Conservation (phyloP, 1,284 basidiomycete species). For the Neonothopanus nambi region DNA sequence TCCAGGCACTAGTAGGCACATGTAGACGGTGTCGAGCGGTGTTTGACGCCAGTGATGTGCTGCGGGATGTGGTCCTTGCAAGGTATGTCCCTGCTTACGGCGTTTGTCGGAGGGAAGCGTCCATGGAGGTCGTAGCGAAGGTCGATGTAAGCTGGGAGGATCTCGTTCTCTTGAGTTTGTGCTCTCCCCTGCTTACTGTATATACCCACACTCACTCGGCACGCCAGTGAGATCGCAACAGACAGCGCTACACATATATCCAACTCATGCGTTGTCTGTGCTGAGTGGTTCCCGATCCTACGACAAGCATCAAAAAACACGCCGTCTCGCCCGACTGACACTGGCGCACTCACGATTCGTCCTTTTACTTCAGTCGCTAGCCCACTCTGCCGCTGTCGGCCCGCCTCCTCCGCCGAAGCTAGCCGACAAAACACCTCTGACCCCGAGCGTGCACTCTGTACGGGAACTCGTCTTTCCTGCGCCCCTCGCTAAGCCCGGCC, state of each 20-base stretch:
- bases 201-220: no score
- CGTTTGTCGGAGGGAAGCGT: neutral
- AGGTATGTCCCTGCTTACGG: conserved; percentile 9
- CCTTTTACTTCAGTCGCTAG: conserved; percentile 5
- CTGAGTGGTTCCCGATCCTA: neutral
- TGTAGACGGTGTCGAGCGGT: neutral
- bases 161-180: conserved; percentile 6
- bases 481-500: no score
- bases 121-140: neutral
- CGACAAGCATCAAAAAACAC: neutral
- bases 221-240: no score
- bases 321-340: conserved; percentile 5
- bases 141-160: neutral
- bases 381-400: conserved; percentile 5
- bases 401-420: neutral
- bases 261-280: conserved; percentile 7
- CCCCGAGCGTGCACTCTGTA: no score
- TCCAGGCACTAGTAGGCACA: neutral
- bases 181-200: no score
- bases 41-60: neutral
- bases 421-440: no score
- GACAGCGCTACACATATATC: conserved; percentile 12
- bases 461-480: no score
- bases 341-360: conserved; percentile 13
- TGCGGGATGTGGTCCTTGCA: neutral